A percentile compares a stretch with the other conserved stretches of the same genome.
These are phyloP conservation scores for Suillus clintonianus DNA, from an alignment of 768 basidiomycete species.

Conservation along the genomic window DNA sequence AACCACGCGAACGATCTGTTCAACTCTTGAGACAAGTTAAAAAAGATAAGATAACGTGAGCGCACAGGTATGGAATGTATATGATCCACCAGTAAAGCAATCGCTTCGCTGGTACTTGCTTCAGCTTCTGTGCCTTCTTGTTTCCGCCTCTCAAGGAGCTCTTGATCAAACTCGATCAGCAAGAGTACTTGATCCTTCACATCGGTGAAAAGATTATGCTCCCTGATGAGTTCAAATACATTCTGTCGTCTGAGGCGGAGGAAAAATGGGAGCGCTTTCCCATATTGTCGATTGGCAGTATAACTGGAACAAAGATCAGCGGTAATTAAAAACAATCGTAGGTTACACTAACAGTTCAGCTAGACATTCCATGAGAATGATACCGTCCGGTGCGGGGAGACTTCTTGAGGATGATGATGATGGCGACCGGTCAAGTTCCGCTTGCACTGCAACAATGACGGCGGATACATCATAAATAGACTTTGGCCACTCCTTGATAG, in stretches of 20 bases:
- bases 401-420: slow-evolving; percentile 50
- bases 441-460: slow-evolving; percentile 86
- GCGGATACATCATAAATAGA: slow-evolving; percentile 88
- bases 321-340: background rate
- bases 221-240: slow-evolving; percentile 92
- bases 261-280: slow-evolving; percentile 90
- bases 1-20: slow-evolving; percentile 83
- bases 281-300: slow-evolving; percentile 85
- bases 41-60: slow-evolving; percentile 5
- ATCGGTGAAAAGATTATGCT: slow-evolving; percentile 91
- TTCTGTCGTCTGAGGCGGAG: slow-evolving; percentile 83
- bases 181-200: slow-evolving; percentile 92
- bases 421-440: slow-evolving; percentile 68
- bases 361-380: slow-evolving; percentile 88
- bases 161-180: slow-evolving; percentile 93
- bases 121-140: slow-evolving; percentile 41
- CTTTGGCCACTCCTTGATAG: slow-evolving; percentile 86
- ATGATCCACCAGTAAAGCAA: slow-evolving; percentile 87
- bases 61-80: slow-evolving; percentile 93
- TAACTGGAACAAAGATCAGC: slow-evolving; percentile 51
- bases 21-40: background rate
- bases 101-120: slow-evolving; percentile 69
- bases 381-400: slow-evolving; percentile 45
- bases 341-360: slow-evolving; percentile 72
- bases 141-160: slow-evolving; percentile 65